phyloP scores from a whole-genome alignment of 2,329 filamentous ascomycete species.

The Claviceps spartinae region DNA sequence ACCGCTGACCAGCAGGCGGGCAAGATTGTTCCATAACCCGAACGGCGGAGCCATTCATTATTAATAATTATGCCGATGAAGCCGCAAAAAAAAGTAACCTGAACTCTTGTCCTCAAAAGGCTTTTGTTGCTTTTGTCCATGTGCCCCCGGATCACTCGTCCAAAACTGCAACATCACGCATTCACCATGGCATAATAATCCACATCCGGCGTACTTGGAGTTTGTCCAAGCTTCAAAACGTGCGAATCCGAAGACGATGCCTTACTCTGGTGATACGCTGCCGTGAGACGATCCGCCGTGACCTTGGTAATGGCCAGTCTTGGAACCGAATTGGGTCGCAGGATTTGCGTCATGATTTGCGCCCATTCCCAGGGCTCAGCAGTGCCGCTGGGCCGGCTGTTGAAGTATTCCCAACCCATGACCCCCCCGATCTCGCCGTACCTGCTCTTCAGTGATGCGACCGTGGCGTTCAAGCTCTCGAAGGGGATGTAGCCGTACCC shows the following conservation, averaged over 20 bases:
- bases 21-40: too few relatives aligned
- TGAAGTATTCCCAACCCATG: constrained; percentile 90
- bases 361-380: constrained; percentile 64
- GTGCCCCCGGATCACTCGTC: too few relatives aligned
- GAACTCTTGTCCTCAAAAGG: too few relatives aligned
- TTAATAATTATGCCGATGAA: too few relatives aligned
- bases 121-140: too few relatives aligned
- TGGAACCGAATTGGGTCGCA: constrained; percentile 12
- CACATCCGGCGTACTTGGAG: background rate
- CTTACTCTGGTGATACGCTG: constrained; percentile 1
- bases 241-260: background rate
- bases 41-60: too few relatives aligned
- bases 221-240: background rate
- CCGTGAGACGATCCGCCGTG: constrained; percentile 5
- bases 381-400: constrained; percentile 37
- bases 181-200: constrained; percentile 5
- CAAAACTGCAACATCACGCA: background rate
- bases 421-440: constrained; percentile 67
- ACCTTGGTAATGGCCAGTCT: constrained; percentile 5
- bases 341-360: constrained; percentile 21
- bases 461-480: constrained; percentile 28
- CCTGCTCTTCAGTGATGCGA: constrained; percentile 23
- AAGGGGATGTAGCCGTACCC: constrained; percentile 36
- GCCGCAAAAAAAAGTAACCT: too few relatives aligned
- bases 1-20: too few relatives aligned